phyloP scores from a whole-genome alignment of 2,329 filamentous ascomycete genomes.

The Chaetomium strumarium region DNA sequence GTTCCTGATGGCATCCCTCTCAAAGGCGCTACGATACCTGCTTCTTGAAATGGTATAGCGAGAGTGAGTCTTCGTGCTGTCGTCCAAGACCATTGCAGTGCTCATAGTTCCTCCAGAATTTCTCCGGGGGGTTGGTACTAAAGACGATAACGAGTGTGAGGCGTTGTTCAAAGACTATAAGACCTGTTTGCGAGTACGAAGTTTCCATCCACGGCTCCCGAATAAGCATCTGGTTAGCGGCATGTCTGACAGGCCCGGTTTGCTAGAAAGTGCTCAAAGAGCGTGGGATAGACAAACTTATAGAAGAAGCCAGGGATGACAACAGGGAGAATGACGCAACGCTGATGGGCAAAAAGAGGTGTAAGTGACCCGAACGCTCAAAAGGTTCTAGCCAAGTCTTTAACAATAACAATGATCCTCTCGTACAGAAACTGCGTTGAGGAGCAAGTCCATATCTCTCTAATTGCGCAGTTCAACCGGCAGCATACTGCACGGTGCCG shows the following conservation, averaged over 20 bases:
- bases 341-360: slow-evolving; percentile 42
- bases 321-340: slow-evolving; percentile 80
- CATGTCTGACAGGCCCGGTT: not conserved
- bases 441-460: no score
- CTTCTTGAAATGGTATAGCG: slow-evolving; percentile 98
- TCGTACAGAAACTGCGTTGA: not conserved
- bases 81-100: not conserved
- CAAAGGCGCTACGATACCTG: slow-evolving; percentile 87
- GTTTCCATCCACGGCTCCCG: not conserved
- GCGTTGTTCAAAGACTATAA: slow-evolving; percentile 84
- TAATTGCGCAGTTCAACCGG: no score
- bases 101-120: slow-evolving; percentile 60
- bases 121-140: slow-evolving; percentile 73
- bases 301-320: slow-evolving; percentile 85
- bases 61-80: slow-evolving; percentile 55
- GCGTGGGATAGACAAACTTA: slow-evolving; percentile 84
- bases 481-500: no score
- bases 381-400: not conserved
- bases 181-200: slow-evolving; percentile 70
- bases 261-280: slow-evolving; percentile 75
- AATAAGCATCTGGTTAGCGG: not conserved
- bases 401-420: not conserved
- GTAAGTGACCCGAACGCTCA: slow-evolving; percentile 13
- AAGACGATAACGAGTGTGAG: slow-evolving; percentile 73
- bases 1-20: not conserved